Conservation (phyloP, 2,329 filamentous ascomycete species). For the Ascochyta viciae-villosae region DNA sequence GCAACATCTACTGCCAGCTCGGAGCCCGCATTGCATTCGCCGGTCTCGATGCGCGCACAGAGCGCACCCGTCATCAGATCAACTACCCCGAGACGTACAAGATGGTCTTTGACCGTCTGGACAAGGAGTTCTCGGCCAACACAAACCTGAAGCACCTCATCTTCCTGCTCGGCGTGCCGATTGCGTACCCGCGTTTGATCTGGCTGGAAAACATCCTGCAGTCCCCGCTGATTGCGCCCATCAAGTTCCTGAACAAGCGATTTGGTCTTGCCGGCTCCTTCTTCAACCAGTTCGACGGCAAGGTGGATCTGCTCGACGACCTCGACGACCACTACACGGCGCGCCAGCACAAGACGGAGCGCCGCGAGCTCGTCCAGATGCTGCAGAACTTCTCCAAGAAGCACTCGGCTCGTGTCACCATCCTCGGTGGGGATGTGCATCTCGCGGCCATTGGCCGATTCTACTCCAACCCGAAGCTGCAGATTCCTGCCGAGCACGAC, state of each 20-base stretch:
- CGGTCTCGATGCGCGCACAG: constrained; percentile 67
- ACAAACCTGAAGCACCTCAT: constrained; percentile 68
- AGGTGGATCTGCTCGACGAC: constrained; percentile 69
- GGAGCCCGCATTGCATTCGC: constrained; percentile 70
- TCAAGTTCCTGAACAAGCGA: constrained; percentile 87
- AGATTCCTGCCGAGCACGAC: constrained; percentile 64
- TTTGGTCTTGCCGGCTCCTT: constrained; percentile 85
- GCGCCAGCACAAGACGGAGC: constrained; percentile 87
- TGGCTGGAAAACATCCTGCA: constrained; percentile 94
- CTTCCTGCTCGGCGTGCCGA: constrained; percentile 73
- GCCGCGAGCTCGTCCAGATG: constrained; percentile 72
- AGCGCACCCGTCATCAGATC: constrained; percentile 89
- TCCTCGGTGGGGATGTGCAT: constrained; percentile 70
- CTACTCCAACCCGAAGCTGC: constrained; percentile 66
- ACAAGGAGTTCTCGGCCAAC: constrained; percentile 59
- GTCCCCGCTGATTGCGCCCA: constrained; percentile 84
- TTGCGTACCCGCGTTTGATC: constrained; percentile 76
- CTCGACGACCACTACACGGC: constrained; percentile 83
- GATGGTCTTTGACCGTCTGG: constrained; percentile 64
- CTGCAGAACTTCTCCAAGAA: constrained; percentile 66
- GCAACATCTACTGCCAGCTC: constrained; percentile 68
- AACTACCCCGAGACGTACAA: constrained; percentile 77
- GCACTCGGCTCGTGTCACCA: constrained; percentile 65
- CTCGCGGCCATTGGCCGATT: constrained; percentile 69
- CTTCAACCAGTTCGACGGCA: constrained; percentile 93